Evolutionary conservation across 148 eudicot genomes (phyloP).

Genomic region (Beta vulgaris): DNA sequence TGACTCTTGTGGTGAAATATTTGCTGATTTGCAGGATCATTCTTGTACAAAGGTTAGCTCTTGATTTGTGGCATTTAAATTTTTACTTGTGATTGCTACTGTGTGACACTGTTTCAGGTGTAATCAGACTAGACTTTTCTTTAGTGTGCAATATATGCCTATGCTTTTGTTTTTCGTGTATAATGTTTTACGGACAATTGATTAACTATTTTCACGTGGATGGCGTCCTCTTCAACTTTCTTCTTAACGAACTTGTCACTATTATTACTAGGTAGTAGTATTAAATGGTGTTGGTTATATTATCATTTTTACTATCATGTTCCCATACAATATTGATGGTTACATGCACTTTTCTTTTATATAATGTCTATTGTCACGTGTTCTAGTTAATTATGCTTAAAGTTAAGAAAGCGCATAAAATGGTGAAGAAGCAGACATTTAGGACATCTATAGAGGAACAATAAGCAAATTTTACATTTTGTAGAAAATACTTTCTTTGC

Average conservation of each 20-base stretch:
- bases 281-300: too few relatives aligned
- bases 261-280: too few relatives aligned
- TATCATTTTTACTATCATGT: too few relatives aligned
- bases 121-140: neutral
- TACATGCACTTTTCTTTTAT: too few relatives aligned
- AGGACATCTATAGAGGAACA: too few relatives aligned
- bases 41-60: constrained; percentile 57
- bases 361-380: too few relatives aligned
- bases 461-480: too few relatives aligned
- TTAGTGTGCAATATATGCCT: neutral
- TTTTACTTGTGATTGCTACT: neutral
- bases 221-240: neutral
- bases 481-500: too few relatives aligned
- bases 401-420: too few relatives aligned
- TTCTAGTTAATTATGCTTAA: too few relatives aligned
- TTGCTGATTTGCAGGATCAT: constrained; percentile 81
- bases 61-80: neutral
- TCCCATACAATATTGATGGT: too few relatives aligned
- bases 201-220: neutral
- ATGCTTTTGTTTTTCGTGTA: neutral
- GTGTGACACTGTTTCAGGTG: neutral
- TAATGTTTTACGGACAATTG: neutral
- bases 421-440: too few relatives aligned
- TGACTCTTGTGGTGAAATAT: constrained; percentile 92
- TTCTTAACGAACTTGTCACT: neutral